Evolutionary conservation across 257 asterid species (phyloP).

Genomic region (Scutellaria baicalensis): DNA sequence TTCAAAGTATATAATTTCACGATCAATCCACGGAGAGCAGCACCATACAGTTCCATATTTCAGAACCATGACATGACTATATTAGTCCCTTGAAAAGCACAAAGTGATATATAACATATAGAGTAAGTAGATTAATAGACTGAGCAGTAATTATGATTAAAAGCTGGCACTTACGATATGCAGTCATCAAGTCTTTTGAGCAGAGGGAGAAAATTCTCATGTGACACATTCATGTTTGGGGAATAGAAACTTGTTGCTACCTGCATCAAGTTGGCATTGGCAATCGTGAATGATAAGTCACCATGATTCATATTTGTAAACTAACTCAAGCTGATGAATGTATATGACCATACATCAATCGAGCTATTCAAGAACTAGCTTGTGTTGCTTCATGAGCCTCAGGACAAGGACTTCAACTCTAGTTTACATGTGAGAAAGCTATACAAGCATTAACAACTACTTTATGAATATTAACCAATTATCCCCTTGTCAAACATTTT

Average conservation of each 20-base stretch:
- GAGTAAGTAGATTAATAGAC: constrained; percentile 1
- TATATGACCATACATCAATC: neutral
- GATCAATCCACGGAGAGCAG: neutral
- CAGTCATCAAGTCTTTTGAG: constrained; percentile 93
- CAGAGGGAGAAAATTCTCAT: constrained; percentile 78
- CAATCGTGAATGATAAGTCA: constrained; percentile 19
- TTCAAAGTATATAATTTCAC: neutral
- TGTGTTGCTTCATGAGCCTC: neutral
- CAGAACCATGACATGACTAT: constrained; percentile 13
- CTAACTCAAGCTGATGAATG: constrained; percentile 1
- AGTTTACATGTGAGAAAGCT: constrained; percentile 6
- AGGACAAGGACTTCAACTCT: neutral
- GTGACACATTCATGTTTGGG: constrained; percentile 78
- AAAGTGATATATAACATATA: neutral
- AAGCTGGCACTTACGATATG: constrained; percentile 65
- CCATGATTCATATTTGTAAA: neutral
- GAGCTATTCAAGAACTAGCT: neutral
- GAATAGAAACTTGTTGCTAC: constrained; percentile 92
- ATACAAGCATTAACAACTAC: neutral
- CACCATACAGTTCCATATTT: constrained; percentile 8
- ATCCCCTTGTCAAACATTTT: neutral
- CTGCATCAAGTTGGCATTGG: constrained; percentile 44
- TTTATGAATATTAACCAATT: neutral
- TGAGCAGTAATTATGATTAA: constrained; percentile 11
- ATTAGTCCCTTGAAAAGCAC: constrained; percentile 5